phyloP scores from a whole-genome alignment of 176 grass and related monocot genomes.

The Triticum urartu region DNA sequence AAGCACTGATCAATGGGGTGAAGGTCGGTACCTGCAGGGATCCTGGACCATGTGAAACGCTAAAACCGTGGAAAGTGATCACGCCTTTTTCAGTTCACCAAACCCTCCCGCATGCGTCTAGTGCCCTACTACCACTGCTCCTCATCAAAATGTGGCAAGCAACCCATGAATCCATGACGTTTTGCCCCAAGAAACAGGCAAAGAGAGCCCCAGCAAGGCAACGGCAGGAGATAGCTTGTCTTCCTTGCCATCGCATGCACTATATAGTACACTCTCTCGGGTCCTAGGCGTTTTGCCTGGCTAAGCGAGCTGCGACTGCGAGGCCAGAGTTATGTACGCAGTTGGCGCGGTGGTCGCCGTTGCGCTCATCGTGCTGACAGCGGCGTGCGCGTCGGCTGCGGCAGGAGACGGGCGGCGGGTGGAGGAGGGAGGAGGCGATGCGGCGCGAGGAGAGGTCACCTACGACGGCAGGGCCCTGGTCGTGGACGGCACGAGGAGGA shows the following conservation, averaged over 20 bases:
- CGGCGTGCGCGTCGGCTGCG: background rate
- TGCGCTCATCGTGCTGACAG: background rate
- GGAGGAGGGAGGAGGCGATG: background rate
- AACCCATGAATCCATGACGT: background rate
- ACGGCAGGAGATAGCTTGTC: background rate
- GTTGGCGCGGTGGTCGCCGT: background rate
- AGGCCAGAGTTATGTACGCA: background rate
- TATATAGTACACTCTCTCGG: background rate
- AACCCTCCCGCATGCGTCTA: background rate
- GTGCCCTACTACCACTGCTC: background rate
- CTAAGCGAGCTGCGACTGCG: background rate
- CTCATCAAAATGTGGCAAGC: constrained; percentile 4
- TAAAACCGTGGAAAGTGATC: background rate
- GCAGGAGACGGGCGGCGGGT: background rate
- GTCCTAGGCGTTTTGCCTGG: background rate
- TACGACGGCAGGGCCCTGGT: constrained; percentile 65
- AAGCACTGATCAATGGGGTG: background rate
- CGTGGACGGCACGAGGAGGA: constrained; percentile 47
- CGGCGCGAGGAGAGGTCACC: constrained; percentile 32
- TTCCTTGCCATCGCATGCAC: background rate
- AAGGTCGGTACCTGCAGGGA: background rate
- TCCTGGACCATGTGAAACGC: background rate
- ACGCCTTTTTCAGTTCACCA: background rate
- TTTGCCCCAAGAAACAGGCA: background rate
- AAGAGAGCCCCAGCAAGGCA: background rate